These are phyloP conservation scores for Lojkania enalia DNA, from an alignment of 2,329 filamentous ascomycete species.

Conservation along the genomic window DNA sequence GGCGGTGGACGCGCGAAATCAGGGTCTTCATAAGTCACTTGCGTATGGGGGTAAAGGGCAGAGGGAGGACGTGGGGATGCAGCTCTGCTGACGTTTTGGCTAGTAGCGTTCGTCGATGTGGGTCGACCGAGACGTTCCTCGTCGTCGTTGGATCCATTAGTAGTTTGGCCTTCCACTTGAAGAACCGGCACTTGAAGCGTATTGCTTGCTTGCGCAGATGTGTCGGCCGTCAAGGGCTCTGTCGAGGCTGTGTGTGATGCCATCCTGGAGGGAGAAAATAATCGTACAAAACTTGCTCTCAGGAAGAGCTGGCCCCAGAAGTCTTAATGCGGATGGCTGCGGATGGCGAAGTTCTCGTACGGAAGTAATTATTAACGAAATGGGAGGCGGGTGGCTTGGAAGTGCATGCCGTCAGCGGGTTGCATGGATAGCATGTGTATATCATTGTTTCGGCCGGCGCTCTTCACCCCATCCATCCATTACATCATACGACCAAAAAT, in stretches of 20 bases:
- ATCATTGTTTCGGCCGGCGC: slow-evolving; percentile 8
- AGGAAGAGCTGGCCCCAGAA: slow-evolving; percentile 11
- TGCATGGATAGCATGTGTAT: slow-evolving; percentile 15
- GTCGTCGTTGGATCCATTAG: slow-evolving; percentile 14
- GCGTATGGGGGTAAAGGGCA: slow-evolving; percentile 45
- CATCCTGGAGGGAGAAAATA: slow-evolving; percentile 27
- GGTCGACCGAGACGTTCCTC: slow-evolving; percentile 8
- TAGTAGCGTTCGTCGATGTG: slow-evolving; percentile 9
- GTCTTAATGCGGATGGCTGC: slow-evolving; percentile 30
- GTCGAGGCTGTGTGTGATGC: slow-evolving; percentile 33
- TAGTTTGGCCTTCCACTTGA: background rate
- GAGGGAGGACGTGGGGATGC: slow-evolving; percentile 34
- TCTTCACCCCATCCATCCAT: slow-evolving; percentile 3
- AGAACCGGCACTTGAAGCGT: background rate
- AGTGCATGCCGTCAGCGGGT: slow-evolving; percentile 12
- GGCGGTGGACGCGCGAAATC: slow-evolving; percentile 52
- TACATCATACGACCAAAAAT: slow-evolving; percentile 13
- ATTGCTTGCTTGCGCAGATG: slow-evolving; percentile 10
- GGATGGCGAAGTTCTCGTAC: slow-evolving; percentile 26
- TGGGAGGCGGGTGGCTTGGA: slow-evolving; percentile 2
- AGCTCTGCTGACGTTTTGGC: slow-evolving; percentile 28
- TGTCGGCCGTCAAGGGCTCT: slow-evolving; percentile 31
- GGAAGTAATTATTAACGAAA: background rate
- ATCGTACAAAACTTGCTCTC: slow-evolving; percentile 1
- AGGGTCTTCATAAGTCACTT: slow-evolving; percentile 45